Evolutionary conservation across 805 yeast genomes (phyloP).

Genomic region (Lipomyces yamadae): DNA sequence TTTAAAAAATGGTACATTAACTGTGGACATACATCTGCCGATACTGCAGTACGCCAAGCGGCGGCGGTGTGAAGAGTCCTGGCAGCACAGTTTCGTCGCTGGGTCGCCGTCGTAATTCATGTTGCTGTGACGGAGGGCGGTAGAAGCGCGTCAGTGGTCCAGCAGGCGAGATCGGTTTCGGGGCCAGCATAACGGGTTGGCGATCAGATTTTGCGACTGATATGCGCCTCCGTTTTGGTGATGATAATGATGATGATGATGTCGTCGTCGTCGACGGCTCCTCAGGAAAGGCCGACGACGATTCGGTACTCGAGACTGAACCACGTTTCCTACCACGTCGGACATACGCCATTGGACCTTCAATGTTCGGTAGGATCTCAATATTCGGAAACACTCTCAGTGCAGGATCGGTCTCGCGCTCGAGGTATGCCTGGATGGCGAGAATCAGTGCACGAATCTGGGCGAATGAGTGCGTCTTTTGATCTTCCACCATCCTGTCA

Average conservation of each 20-base stretch:
- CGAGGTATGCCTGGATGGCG: slow-evolving; percentile 14
- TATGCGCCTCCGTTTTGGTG: background rate
- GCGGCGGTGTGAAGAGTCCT: background rate
- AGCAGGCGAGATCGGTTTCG: background rate
- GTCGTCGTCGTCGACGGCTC: background rate
- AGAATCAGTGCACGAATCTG: slow-evolving; percentile 17
- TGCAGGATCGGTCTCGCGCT: slow-evolving; percentile 9
- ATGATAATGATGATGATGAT: too few species aligned
- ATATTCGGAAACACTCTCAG: slow-evolving; percentile 25
- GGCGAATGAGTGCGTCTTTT: slow-evolving; percentile 13
- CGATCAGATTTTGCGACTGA: background rate
- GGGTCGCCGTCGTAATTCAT: background rate
- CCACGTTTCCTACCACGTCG: slow-evolving; percentile 16
- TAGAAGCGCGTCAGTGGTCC: background rate
- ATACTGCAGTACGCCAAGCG: background rate
- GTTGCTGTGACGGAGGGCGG: background rate
- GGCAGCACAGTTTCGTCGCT: background rate
- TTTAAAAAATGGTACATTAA: background rate
- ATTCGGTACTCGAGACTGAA: background rate
- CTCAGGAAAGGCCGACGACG: background rate
- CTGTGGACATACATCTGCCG: slow-evolving; percentile 1
- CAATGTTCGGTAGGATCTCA: slow-evolving; percentile 30
- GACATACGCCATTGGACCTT: slow-evolving; percentile 10
- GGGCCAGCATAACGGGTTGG: background rate
- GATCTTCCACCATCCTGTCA: background rate